Percentiles rank a stretch among this genome's conserved stretches.
Evolutionary conservation across 1,284 basidiomycete genomes (phyloP).

Genomic region (Cerrena zonata): DNA sequence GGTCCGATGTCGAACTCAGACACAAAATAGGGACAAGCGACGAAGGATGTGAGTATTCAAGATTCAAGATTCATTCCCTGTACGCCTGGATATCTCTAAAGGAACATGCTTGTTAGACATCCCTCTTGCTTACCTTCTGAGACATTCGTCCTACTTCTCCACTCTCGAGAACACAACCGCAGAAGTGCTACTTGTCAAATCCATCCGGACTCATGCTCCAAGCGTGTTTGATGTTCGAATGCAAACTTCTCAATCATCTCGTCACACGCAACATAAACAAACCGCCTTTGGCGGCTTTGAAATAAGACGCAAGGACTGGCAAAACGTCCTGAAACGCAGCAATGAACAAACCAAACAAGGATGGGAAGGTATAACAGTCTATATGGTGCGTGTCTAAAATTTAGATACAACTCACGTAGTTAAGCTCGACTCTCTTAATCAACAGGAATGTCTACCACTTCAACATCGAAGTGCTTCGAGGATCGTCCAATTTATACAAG

Average conservation of each 20-base stretch:
- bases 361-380: constrained; percentile 61
- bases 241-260: constrained; percentile 39
- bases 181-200: constrained; percentile 49
- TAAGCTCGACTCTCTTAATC: neutral
- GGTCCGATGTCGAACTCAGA: neutral
- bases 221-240: constrained; percentile 55
- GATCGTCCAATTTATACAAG: constrained; percentile 40
- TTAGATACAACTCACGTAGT: neutral
- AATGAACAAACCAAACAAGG: constrained; percentile 35
- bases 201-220: constrained; percentile 41
- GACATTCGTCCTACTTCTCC: constrained; percentile 31
- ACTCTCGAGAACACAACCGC: constrained; percentile 26
- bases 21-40: neutral
- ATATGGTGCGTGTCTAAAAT: constrained; percentile 45
- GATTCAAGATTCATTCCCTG: neutral
- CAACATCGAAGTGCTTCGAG: constrained; percentile 42
- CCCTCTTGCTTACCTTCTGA: constrained; percentile 48
- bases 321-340: constrained; percentile 21
- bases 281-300: constrained; percentile 47
- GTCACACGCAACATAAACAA: constrained; percentile 33
- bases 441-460: constrained; percentile 65
- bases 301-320: constrained; percentile 48
- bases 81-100: constrained; percentile 3
- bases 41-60: constrained; percentile 1
- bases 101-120: constrained; percentile 40